Base-by-base conservation (phyloP, 352 stramenopile species). In the Pythium sukuiense region DNA sequence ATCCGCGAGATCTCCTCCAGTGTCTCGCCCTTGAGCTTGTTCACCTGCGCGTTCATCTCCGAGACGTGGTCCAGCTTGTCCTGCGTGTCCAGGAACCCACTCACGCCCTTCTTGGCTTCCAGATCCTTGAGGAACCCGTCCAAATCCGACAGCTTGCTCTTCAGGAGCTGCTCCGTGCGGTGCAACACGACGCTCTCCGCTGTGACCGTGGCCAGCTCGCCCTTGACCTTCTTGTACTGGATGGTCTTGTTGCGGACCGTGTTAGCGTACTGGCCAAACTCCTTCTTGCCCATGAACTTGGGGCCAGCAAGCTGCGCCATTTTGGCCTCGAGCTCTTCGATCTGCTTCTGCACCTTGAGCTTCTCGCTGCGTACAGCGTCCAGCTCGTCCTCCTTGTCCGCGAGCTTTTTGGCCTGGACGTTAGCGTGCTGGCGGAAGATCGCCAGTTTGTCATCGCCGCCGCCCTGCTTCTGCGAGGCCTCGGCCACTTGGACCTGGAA, bases 1-100 rank as follows among this genome's bases (percentile, higher is more conserved):
- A 97, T 85, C 24, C 76, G 77, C 43, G 89, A 97, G 55, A 98
- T 98, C 63, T 98, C 95, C 64, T 98, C 92, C 16, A 98, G 81
- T 30, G 90, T 98, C 71, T 97, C 81, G 11, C 87, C 88, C 65
- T 98, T 98, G 37, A 93, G 67, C 61, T 93, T 82, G 73, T 98
- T 97, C 48, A 98, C 79, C 49, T 89, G 77, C 18, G 87, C 81
- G 49, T 96, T 97, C 73, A 90, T 76, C 66, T 96, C 87, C 29
- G 89, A 93, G 26, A 97, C 80, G 43, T 87, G 74, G 64, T 97
- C 90, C 29, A 98, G 80, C 57, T 92, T 86, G 16, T 89, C 79
- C 68, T 98, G 82, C 12, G 90, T 93, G 30, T 95, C 89, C 18
- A 93, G 72, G 64, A 94, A 97, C 8, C 90, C 90, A 3, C 77